Conservation (phyloP, 2,329 filamentous ascomycete genomes). For the Trichoderma simmonsii region DNA sequence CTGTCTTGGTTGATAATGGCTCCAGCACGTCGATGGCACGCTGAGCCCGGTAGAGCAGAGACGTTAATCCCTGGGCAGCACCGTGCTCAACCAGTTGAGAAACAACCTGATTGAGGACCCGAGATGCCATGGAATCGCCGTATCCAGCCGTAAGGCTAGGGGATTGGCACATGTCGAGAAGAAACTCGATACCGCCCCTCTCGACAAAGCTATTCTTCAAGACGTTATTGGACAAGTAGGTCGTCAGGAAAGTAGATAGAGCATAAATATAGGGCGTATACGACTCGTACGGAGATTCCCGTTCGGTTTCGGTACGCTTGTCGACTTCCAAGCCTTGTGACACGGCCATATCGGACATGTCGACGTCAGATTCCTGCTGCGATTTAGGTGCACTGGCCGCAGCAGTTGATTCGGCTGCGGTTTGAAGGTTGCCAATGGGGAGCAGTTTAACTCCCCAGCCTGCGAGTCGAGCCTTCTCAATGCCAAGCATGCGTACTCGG, state of each 20-base stretch:
- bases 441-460: constrained; percentile 80
- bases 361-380: constrained; percentile 51
- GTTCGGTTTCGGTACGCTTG: constrained; percentile 19
- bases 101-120: constrained; percentile 70
- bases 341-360: constrained; percentile 58
- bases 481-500: constrained; percentile 72
- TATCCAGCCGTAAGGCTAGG: constrained; percentile 68
- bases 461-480: constrained; percentile 62
- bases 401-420: constrained; percentile 39
- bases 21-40: constrained; percentile 64
- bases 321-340: constrained; percentile 21
- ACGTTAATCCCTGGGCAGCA: constrained; percentile 76
- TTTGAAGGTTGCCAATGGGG: constrained; percentile 53
- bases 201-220: constrained; percentile 74
- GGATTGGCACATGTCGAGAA: constrained; percentile 80
- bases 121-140: constrained; percentile 61
- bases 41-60: constrained; percentile 72
- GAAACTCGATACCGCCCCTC: constrained; percentile 73
- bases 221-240: constrained; percentile 71
- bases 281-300: constrained; percentile 31
- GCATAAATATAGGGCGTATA: constrained; percentile 72
- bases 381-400: constrained; percentile 40
- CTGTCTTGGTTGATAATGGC: constrained; percentile 55
- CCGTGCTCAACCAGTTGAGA: constrained; percentile 76
- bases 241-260: constrained; percentile 68